phyloP scores from a whole-genome alignment of 257 asterid species.

The Misopates orontium region DNA sequence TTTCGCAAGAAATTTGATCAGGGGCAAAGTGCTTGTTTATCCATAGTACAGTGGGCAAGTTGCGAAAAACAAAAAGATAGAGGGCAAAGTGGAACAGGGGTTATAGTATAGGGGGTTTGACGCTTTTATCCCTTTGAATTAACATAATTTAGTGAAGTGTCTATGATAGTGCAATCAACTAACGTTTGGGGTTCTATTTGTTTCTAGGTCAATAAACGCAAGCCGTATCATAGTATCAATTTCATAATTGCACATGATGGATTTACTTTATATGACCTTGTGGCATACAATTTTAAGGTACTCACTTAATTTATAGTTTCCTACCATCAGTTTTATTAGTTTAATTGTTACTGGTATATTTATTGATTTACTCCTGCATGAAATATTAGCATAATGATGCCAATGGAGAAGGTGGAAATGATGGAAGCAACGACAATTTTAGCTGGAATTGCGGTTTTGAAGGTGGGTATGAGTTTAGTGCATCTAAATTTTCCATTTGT shows the following conservation, averaged over 20 bases:
- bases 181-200: conserved; percentile 8
- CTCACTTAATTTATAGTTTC: conserved; percentile 13
- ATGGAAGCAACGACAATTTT: conserved; percentile 88
- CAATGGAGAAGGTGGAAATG: conserved; percentile 97
- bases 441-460: conserved; percentile 99
- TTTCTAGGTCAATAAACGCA: conserved; percentile 80
- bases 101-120: too few relatives aligned
- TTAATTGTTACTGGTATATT: conserved; percentile 13
- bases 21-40: too few relatives aligned
- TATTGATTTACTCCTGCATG: conserved; percentile 23
- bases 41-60: too few relatives aligned
- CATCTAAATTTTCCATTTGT: conserved; percentile 6
- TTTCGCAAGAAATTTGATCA: too few relatives aligned
- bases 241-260: conserved; percentile 96
- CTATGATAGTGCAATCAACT: conserved; percentile 18
- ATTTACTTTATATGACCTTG: conserved; percentile 89
- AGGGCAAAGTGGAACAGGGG: too few relatives aligned
- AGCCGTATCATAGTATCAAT: conserved; percentile 83
- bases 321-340: neutral
- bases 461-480: conserved; percentile 44
- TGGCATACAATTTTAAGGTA: conserved; percentile 92
- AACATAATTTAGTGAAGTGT: conserved; percentile 7
- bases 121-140: too few relatives aligned
- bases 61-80: too few relatives aligned
- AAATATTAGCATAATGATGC: conserved; percentile 84